Base-by-base conservation (phyloP, 2,329 filamentous ascomycete genomes). In the Colletotrichum plurivorum region DNA sequence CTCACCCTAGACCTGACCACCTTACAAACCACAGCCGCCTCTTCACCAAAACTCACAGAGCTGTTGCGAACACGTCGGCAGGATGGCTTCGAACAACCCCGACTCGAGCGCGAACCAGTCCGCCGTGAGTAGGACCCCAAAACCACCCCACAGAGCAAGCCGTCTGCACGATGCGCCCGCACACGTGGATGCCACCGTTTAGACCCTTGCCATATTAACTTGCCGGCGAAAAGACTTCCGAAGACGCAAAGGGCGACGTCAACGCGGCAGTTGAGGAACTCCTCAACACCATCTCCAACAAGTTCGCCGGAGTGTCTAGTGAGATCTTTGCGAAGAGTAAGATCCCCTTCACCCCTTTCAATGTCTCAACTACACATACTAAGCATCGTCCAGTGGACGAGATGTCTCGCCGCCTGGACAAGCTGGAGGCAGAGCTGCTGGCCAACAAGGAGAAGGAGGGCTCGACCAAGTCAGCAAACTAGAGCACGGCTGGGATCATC, bases 311-410 rank as follows among this genome's bases (percentile, higher is more conserved):
- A 13, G 90, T 97, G 5, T 97, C 94, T 9, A 92, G 90, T 69
- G 95, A 97, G 81, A 92, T 98, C 68, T 94, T 97, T 75, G 89
- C 92, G 45, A 97, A 97, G 82, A 93, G 94, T 97, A 80, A 78
- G 91, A 83, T n/a, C n/a, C 49, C 39, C 10, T 22, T 25, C 6
- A 12, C 18, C 41, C 1, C 9, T 36, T 25, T 10, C 7, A 31
- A 31, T 1, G 27, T 31, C 27, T 1, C 27, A 31, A 31, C 27
- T 25, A 4, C 43, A 31, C 1, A 7, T 31, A 9, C 27, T 62
- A 31, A 71, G 18, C 20, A 10, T 10, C 27, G 7, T n/a, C 51
- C 70, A 97, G 94, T 98, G 93, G 95, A 97, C 77, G 94, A 97
- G 72, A 97, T 98, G 94, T 93, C 93, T 15, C 87, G 92, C 70